phyloP scores from a whole-genome alignment of 2,329 filamentous ascomycete genomes.

The Arthrinium puccinioides region DNA sequence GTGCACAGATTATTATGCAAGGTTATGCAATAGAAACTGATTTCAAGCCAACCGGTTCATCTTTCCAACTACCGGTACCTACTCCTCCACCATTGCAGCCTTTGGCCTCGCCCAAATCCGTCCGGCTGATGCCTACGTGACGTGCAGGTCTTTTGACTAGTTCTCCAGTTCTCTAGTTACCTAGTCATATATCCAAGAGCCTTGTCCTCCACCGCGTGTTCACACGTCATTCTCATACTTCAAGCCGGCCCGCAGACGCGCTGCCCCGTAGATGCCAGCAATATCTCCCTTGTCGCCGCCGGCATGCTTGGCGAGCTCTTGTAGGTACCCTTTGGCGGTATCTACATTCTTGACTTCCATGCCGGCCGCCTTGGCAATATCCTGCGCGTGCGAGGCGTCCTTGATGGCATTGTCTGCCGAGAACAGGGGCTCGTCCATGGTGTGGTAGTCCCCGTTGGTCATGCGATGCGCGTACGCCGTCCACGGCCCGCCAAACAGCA shows the following conservation, averaged over 20 bases:
- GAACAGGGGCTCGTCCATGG: slow-evolving; percentile 72
- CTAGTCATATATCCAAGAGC: no score
- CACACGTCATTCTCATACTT: slow-evolving; percentile 58
- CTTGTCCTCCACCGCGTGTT: no score
- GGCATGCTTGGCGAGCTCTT: slow-evolving; percentile 57
- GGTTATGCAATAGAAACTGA: no score
- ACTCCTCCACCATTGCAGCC: no score
- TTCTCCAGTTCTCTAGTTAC: no score
- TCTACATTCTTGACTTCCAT: slow-evolving; percentile 57
- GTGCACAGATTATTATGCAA: no score
- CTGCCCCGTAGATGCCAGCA: slow-evolving; percentile 74
- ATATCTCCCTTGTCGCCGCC: slow-evolving; percentile 68
- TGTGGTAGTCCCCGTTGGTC: slow-evolving; percentile 68
- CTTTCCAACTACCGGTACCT: no score
- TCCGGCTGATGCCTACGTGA: no score
- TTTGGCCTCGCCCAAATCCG: no score
- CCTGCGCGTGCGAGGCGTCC: slow-evolving; percentile 68
- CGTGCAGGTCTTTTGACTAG: no score
- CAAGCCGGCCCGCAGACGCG: slow-evolving; percentile 66
- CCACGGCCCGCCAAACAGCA: slow-evolving; percentile 70
- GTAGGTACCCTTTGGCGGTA: slow-evolving; percentile 62
- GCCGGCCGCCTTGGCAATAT: slow-evolving; percentile 56
- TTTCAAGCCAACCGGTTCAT: no score
- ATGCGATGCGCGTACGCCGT: slow-evolving; percentile 69
- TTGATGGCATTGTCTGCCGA: slow-evolving; percentile 76